phyloP scores from a whole-genome alignment of 1,284 basidiomycete species.

The Heterobasidion occidentale region DNA sequence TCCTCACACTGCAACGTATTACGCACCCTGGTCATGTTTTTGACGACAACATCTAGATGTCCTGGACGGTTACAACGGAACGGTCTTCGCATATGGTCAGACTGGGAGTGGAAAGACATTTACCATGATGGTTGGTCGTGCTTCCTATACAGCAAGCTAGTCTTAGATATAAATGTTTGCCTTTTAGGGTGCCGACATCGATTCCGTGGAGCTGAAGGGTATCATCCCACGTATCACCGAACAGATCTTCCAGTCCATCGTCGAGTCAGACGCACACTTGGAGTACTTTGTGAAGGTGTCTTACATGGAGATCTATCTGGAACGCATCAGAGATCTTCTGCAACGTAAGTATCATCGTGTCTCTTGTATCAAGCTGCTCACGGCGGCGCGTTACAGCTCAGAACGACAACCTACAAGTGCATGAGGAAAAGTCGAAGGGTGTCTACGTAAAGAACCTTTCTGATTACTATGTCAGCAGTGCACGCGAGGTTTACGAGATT shows the following conservation, averaged over 20 bases:
- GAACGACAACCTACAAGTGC: conserved; percentile 97
- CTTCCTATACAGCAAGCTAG: conserved; percentile 3
- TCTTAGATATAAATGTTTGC: not conserved
- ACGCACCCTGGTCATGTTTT: conserved; percentile 1
- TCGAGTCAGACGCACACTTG: conserved; percentile 89
- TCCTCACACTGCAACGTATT: not conserved
- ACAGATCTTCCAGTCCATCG: conserved; percentile 97
- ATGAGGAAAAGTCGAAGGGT: conserved; percentile 96
- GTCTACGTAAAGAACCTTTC: conserved; percentile 98
- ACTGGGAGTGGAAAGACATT: conserved; percentile 97
- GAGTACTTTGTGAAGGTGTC: conserved; percentile 99
- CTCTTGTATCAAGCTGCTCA: not conserved
- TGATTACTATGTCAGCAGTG: conserved; percentile 96
- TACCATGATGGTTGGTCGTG: conserved; percentile 83
- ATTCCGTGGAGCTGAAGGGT: conserved; percentile 86
- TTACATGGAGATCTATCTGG: conserved; percentile 99
- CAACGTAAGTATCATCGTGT: conserved; percentile 65
- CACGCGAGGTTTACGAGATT: conserved; percentile 97
- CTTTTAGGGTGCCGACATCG: conserved; percentile 89
- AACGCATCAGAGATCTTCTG: conserved; percentile 92
- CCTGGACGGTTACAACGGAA: conserved; percentile 97
- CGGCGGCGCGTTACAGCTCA: conserved; percentile 53
- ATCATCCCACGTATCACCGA: conserved; percentile 98
- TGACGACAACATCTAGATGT: conserved; percentile 60
- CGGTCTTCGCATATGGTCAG: conserved; percentile 98